Percentiles rank a stretch among this genome's conserved stretches.
phyloP scores from a whole-genome alignment of 2,329 filamentous ascomycete species.

The Immersiporthe knoxdaviesiana region DNA sequence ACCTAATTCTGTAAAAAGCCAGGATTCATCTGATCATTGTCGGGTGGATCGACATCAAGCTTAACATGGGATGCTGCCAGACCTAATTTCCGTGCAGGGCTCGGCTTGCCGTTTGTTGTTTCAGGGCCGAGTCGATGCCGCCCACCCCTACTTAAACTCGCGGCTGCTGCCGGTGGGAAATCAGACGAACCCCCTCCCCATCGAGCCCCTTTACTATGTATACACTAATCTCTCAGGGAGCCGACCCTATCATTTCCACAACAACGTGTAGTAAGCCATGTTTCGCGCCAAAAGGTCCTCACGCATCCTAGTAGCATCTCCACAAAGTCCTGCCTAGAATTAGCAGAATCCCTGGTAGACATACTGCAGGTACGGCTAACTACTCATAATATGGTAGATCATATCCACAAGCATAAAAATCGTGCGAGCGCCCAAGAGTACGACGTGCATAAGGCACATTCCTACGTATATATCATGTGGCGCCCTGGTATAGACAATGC shows the following conservation, averaged over 20 bases:
- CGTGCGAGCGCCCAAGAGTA: background rate
- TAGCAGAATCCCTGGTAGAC: background rate
- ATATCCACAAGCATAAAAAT: background rate
- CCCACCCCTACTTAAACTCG: background rate
- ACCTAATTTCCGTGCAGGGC: background rate
- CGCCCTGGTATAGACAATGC: background rate
- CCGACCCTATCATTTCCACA: too few species aligned
- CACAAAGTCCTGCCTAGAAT: background rate
- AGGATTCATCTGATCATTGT: background rate
- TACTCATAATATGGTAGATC: background rate
- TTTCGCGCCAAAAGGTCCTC: background rate
- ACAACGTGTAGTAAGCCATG: background rate
- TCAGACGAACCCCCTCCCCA: background rate
- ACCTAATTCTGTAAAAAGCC: background rate
- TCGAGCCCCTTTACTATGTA: background rate
- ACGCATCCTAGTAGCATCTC: background rate
- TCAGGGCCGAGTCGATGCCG: too few species aligned
- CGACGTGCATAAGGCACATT: background rate
- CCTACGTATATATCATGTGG: background rate
- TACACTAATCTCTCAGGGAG: too few species aligned
- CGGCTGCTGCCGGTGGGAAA: background rate
- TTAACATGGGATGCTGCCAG: background rate
- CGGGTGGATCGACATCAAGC: background rate
- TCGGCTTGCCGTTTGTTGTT: background rate
- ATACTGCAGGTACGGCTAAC: background rate